Evolutionary conservation across 129 eudicot species (phyloP).

Genomic region (Escallonia rubra): DNA sequence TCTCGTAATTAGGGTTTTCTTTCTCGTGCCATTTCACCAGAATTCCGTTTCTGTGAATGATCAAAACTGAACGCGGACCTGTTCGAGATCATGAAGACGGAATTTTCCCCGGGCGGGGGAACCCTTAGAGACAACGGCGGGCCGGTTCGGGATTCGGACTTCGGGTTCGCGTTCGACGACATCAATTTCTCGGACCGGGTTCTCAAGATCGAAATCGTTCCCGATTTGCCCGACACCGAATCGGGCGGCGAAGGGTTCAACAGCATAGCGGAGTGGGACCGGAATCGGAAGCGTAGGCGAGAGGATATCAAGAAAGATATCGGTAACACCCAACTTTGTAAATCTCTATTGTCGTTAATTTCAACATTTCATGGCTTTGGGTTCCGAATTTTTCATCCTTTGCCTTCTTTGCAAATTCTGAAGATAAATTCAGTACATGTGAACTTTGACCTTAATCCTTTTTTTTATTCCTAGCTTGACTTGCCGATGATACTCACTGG

Average conservation of each 20-base stretch:
- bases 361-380: neutral
- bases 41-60: constrained; percentile 6
- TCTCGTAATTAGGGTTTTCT: constrained; percentile 23
- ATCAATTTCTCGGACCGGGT: constrained; percentile 74
- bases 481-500: too few species aligned
- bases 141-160: constrained; percentile 22
- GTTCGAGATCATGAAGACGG: constrained; percentile 24
- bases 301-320: constrained; percentile 38
- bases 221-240: constrained; percentile 27
- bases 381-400: neutral
- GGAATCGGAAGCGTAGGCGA: constrained; percentile 67
- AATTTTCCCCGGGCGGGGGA: constrained; percentile 12
- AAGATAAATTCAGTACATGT: too few species aligned
- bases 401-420: too few species aligned
- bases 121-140: neutral
- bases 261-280: constrained; percentile 44
- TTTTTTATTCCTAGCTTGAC: too few species aligned
- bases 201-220: constrained; percentile 52
- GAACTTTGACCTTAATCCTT: too few species aligned
- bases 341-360: too few species aligned
- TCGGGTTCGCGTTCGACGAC: constrained; percentile 78
- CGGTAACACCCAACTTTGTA: constrained; percentile 17
- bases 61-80: constrained; percentile 13
- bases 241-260: constrained; percentile 22
- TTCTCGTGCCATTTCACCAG: neutral